Evolutionary conservation across 2,329 filamentous ascomycete genomes (phyloP), one percentile per base, ranked within the genome.

Genomic region (Pseudocercospora crystallina): DNA sequence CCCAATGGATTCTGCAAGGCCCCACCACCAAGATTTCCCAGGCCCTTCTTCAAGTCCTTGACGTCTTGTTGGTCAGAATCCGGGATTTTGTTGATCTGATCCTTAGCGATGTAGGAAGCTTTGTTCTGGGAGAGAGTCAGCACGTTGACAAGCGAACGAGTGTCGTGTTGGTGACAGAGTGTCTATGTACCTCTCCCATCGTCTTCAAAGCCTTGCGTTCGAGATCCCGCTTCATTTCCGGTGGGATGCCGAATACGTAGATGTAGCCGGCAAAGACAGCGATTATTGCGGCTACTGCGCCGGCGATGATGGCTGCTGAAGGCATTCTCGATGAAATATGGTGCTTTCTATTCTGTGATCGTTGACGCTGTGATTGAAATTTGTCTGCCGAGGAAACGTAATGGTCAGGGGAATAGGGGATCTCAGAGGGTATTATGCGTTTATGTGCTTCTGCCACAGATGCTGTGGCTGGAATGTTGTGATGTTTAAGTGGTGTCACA

Each of bases 161-260:
- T 26, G 7, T 26, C 20, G 20, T 3, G 20, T 4, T 4, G 20
- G 26, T 45, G 20, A 7, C 20, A 7, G 20, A 26, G 20, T 7
- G 7, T 26, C 7, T 7, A 26, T 13, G 30, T 40, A 55, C 57
- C 61, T 78, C 75, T 52, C 76, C 76, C 74, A 78, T 77, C n/a
- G 74, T 76, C 57, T 76, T 65, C 34, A 78, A 66, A 3, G 74
- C 76, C 47, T 71, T 65, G 29, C 71, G 66, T 57, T 78, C 73
- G 54, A 77, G 63, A 54, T 72, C 68, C 48, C 73, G 71, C 65
- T 78, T 77, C 49, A 72, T 56, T 53, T 74, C 71, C 0, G 71
- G 69, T 2, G 75, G 73, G 45, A 78, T 73, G 40, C 76, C 76
- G 61, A 77, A 76, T 47, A 77, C 55, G 63, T 73, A 76, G 59